Evolutionary conservation across 2,329 filamentous ascomycete species (phyloP), one percentile per base, ranked within the genome.

Genomic region (Colletotrichum incanum): DNA sequence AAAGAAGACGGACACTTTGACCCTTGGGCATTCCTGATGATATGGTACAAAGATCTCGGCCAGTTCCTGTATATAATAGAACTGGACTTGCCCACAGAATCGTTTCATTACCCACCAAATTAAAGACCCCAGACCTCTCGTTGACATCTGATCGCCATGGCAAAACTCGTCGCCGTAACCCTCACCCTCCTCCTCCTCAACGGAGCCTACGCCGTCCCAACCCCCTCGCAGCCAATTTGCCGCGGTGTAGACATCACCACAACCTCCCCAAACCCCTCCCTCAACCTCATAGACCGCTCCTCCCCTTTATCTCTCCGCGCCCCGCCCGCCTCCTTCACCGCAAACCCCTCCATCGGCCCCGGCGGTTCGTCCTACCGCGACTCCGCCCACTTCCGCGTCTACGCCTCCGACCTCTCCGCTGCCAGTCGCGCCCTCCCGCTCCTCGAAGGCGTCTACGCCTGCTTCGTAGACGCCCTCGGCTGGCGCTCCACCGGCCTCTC

Each of bases 361-460:
- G 80, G 80, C 8, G 80, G 80, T 65, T 76, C 72, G 67, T 74
- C 50, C 52, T 81, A 77, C 62, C 76, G 76, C 54, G 80, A 82
- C 56, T 81, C 80, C 2, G 76, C 78, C 0, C 83, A 84, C 73
- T 84, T 85, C 76, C 83, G 82, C 28, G 75, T 84, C 49, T 84
- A 82, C 59, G 77, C 76, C 26, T 76, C 75, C 20, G 55, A 74
- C 0, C 69, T 68, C 20, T 73, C 75, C 2, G 79, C 78, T 1
- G 72, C 73, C 20, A 55, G 71, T 1, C 75, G 45, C n/a, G 45
- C 81, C 3, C 77, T 86, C 3, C 74, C 79, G 23, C 82, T 83
- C 75, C 80, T 88, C 14, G 86, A 87, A 77, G 84, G 82, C 3
- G 84, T 84, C 1, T 84, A 84, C 64, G 79, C 81, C 34, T 84